These are phyloP conservation scores for Hypoxylon fragiforme DNA, from an alignment of 495 filamentous ascomycete species.

Conservation along the genomic window DNA sequence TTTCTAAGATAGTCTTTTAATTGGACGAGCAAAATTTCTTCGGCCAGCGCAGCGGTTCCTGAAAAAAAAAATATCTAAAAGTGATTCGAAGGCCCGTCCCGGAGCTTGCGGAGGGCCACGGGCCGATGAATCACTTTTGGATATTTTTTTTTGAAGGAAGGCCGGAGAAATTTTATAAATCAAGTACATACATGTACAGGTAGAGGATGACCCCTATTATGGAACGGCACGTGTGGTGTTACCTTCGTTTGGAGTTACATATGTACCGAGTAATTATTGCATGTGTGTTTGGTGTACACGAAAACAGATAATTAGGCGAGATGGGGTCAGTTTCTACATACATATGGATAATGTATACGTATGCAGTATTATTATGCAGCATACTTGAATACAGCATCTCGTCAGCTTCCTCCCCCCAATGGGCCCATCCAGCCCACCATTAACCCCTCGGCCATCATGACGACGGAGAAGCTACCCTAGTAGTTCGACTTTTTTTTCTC, in stretches of 20 bases:
- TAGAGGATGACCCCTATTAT: background rate
- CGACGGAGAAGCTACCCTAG: slow-evolving; percentile 11
- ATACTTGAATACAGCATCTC: too few relatives aligned
- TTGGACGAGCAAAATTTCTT: too few relatives aligned
- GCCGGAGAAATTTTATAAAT: background rate
- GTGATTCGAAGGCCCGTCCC: too few relatives aligned
- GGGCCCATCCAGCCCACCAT: slow-evolving; percentile 21
- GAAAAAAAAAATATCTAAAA: too few relatives aligned
- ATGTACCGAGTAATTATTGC: slow-evolving; percentile 9
- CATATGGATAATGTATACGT: background rate
- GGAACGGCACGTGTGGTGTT: slow-evolving; percentile 8
- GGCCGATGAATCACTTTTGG: too few relatives aligned
- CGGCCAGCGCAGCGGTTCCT: too few relatives aligned
- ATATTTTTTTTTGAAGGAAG: too few relatives aligned
- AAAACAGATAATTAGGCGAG: slow-evolving; percentile 29
- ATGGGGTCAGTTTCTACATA: slow-evolving; percentile 9
- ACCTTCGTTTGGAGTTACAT: background rate
- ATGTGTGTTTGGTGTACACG: background rate
- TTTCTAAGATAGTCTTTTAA: too few relatives aligned
- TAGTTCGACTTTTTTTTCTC: background rate
- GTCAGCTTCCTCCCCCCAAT: slow-evolving; percentile 11
- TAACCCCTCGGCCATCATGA: slow-evolving; percentile 19
- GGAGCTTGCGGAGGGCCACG: too few relatives aligned
- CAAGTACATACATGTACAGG: slow-evolving; percentile 2
- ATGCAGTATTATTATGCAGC: slow-evolving; percentile 6